Evolutionary conservation across 768 basidiomycete genomes (phyloP).

Genomic region (Mycena sanguinolenta): DNA sequence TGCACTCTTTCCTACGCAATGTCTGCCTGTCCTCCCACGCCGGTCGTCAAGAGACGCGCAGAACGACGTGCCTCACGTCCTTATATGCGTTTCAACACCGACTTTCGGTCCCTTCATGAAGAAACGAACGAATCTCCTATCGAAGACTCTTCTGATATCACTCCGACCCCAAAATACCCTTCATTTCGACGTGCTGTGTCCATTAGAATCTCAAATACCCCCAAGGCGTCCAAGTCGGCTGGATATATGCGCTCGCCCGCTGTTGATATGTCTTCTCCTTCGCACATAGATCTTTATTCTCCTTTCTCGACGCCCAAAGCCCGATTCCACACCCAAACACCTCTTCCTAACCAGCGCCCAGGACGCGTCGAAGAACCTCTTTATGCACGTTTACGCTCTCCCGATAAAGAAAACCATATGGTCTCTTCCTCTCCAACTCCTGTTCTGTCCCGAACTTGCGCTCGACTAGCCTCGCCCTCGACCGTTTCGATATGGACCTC

Average conservation of each 20-base stretch:
- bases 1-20: neutral
- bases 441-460: neutral
- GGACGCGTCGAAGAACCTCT: slow-evolving; percentile 12
- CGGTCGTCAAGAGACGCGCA: slow-evolving; percentile 16
- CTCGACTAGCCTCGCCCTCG: slow-evolving; percentile 4
- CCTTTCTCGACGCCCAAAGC: neutral
- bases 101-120: slow-evolving; percentile 10
- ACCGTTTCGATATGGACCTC: neutral
- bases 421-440: neutral
- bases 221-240: neutral
- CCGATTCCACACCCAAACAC: neutral
- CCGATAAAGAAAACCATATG: neutral
- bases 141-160: neutral
- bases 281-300: neutral
- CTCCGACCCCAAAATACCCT: neutral
- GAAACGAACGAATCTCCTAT: neutral
- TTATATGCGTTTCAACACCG: slow-evolving; percentile 27
- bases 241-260: slow-evolving; percentile 1
- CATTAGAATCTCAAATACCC: neutral
- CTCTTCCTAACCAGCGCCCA: neutral
- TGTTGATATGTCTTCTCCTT: neutral
- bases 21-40: slow-evolving; percentile 15
- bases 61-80: slow-evolving; percentile 13
- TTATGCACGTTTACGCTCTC: neutral
- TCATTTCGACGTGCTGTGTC: slow-evolving; percentile 10